These are phyloP conservation scores for Teunomyces pallodes DNA, from an alignment of 805 yeast species.

Conservation along the genomic window DNA sequence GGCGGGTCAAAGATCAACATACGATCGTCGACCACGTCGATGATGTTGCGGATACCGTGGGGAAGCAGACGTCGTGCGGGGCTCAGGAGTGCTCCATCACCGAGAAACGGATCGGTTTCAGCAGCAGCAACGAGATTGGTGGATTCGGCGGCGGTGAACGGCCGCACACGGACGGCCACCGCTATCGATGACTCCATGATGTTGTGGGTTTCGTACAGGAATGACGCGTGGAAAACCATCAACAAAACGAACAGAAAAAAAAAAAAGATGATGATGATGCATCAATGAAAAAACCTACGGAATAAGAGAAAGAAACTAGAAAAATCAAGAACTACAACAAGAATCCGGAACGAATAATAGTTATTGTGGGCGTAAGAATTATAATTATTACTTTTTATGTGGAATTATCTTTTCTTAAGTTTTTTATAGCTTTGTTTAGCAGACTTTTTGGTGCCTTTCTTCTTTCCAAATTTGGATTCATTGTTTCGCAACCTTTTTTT, in stretches of 20 bases:
- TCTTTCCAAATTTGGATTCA: too few relatives aligned
- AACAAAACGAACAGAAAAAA: neutral
- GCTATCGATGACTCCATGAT: constrained; percentile 57
- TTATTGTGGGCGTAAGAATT: too few relatives aligned
- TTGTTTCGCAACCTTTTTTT: too few relatives aligned
- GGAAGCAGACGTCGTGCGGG: constrained; percentile 25
- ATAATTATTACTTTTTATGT: too few relatives aligned
- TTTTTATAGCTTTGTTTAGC: too few relatives aligned
- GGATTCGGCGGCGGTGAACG: constrained; percentile 66
- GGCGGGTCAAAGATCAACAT: constrained; percentile 89
- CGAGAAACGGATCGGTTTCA: constrained; percentile 42
- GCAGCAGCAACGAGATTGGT: constrained; percentile 42
- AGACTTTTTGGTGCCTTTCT: too few relatives aligned
- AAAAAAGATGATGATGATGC: too few relatives aligned
- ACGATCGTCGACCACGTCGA: constrained; percentile 78
- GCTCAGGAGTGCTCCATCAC: constrained; percentile 46
- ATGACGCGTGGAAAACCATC: neutral
- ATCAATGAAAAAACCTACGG: too few relatives aligned
- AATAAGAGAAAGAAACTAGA: too few relatives aligned
- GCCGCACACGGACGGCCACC: constrained; percentile 81
- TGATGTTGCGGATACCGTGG: constrained; percentile 61
- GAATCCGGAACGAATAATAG: too few relatives aligned
- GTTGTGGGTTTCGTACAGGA: neutral
- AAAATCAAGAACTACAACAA: too few relatives aligned
- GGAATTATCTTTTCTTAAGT: too few relatives aligned